These are phyloP conservation scores for Dipteronia dyeriana DNA, from an alignment of 345 rosid genomes.

Conservation along the genomic window DNA sequence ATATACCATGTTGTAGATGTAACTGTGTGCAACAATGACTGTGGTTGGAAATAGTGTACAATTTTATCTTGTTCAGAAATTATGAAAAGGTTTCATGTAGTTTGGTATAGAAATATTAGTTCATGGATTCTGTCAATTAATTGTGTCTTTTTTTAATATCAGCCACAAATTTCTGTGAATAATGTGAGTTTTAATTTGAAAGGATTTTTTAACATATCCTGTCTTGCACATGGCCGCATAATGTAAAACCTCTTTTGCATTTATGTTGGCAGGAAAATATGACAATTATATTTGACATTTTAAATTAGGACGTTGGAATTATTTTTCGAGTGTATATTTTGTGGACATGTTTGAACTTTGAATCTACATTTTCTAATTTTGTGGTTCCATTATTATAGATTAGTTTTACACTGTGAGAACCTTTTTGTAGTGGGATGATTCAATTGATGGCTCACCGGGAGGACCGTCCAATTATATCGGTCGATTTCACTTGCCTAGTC, in stretches of 20 bases:
- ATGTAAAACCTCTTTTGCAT: background rate
- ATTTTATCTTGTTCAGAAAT: background rate
- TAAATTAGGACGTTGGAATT: background rate
- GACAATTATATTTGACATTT: background rate
- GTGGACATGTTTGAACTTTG: background rate
- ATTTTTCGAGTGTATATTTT: background rate
- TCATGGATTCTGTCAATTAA: background rate
- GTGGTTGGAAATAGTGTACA: background rate
- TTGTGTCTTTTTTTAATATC: background rate
- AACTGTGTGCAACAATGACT: background rate
- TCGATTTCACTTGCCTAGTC: constrained; percentile 27
- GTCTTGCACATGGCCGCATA: background rate
- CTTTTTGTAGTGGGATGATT: constrained; percentile 52
- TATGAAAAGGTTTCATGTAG: background rate
- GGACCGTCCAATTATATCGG: constrained; percentile 9
- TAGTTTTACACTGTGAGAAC: background rate
- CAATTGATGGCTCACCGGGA: constrained; percentile 38
- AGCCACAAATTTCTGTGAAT: background rate
- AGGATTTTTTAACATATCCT: background rate
- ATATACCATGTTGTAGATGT: background rate
- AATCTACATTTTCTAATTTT: too few relatives aligned
- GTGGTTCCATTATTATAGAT: background rate
- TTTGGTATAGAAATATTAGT: background rate
- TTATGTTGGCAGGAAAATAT: background rate
- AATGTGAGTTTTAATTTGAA: background rate